Percentiles rank a stretch among this genome's conserved stretches.
phyloP scores from a whole-genome alignment of 2,329 filamentous ascomycete genomes.

The Colletotrichum caudatum region DNA sequence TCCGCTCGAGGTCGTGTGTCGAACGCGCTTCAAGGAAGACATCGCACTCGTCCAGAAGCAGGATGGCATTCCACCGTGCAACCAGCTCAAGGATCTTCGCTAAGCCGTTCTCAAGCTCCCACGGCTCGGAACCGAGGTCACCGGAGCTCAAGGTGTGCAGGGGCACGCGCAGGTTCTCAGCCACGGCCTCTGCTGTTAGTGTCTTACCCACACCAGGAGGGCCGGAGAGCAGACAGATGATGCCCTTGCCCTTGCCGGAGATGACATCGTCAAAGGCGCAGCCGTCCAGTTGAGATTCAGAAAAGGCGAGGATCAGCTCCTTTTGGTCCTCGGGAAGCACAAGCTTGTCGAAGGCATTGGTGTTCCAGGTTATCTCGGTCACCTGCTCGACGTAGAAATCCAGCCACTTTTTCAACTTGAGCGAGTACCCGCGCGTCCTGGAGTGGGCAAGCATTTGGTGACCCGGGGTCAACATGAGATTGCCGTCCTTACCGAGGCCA shows the following conservation, averaged over 20 bases:
- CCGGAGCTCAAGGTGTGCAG: slow-evolving; percentile 70
- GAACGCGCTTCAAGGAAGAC: slow-evolving; percentile 57
- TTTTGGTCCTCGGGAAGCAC: slow-evolving; percentile 64
- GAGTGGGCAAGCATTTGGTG: slow-evolving; percentile 50
- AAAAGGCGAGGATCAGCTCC: slow-evolving; percentile 64
- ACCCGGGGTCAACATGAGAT: slow-evolving; percentile 48
- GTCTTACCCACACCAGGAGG: slow-evolving; percentile 64
- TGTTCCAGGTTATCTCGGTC: slow-evolving; percentile 60
- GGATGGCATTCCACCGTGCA: slow-evolving; percentile 60
- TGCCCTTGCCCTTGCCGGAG: slow-evolving; percentile 63
- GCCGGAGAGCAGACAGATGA: slow-evolving; percentile 63
- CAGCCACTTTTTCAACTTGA: slow-evolving; percentile 62
- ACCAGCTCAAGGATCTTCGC: slow-evolving; percentile 71
- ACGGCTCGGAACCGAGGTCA: slow-evolving; percentile 76
- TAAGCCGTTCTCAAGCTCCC: slow-evolving; percentile 73
- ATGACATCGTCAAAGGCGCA: slow-evolving; percentile 65
- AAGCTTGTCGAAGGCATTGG: slow-evolving; percentile 61
- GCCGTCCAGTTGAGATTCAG: slow-evolving; percentile 59
- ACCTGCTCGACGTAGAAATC: slow-evolving; percentile 63
- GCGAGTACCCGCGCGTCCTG: slow-evolving; percentile 59
- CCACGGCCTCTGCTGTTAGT: slow-evolving; percentile 61
- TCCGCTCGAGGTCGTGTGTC: slow-evolving; percentile 51
- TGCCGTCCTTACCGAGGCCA: slow-evolving; percentile 46
- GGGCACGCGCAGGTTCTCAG: slow-evolving; percentile 62
- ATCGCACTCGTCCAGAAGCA: slow-evolving; percentile 56